A percentile compares a stretch with the other conserved stretches of the same genome.
These are phyloP conservation scores for Arthrobotrys megalospora DNA, from an alignment of 2,329 filamentous ascomycete species.

Conservation along the genomic window DNA sequence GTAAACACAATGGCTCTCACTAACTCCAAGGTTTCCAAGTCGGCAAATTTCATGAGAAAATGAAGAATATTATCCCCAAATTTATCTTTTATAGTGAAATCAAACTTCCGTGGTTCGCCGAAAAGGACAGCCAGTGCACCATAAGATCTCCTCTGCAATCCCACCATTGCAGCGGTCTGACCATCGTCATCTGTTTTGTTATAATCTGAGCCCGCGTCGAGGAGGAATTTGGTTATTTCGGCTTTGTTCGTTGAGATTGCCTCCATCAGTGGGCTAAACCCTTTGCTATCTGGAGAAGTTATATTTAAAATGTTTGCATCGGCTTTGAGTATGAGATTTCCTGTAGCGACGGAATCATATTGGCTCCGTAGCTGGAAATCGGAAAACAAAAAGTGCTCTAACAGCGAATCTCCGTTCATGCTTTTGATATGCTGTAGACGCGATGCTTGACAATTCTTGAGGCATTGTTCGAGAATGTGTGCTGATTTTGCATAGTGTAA, in stretches of 20 bases:
- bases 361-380: neutral
- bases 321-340: neutral
- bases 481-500: neutral
- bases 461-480: neutral
- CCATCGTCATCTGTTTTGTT: neutral
- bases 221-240: neutral
- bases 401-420: neutral
- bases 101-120: neutral
- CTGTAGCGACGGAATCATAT: neutral
- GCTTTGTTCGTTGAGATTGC: neutral
- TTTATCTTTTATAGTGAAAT: neutral
- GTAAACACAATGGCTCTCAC: neutral
- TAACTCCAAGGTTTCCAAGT: neutral
- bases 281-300: neutral
- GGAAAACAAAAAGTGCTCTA: neutral
- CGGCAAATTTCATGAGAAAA: neutral
- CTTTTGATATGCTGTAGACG: neutral
- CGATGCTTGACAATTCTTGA: neutral
- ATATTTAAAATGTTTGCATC: neutral
- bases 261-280: neutral
- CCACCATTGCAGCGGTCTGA: neutral
- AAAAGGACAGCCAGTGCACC: neutral
- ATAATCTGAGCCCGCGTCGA: neutral
- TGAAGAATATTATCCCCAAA: neutral
- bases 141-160: neutral